Percentiles rank a stretch among this genome's conserved stretches.
Evolutionary conservation across 139 green algal genomes (phyloP).

Genomic region (Pseudopediastrum boryanum): DNA sequence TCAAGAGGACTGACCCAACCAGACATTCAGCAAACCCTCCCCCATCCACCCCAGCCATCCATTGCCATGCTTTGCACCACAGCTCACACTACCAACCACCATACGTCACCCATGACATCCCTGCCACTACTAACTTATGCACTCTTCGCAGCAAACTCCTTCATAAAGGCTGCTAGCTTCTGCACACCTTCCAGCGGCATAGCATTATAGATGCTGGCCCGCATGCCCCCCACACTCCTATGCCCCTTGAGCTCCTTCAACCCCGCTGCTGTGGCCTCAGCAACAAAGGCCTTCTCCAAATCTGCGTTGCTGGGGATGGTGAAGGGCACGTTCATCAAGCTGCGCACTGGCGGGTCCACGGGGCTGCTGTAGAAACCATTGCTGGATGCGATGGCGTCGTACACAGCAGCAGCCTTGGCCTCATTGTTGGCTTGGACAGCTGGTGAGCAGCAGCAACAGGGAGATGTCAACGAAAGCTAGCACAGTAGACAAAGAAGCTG

Average conservation of each 20-base stretch:
- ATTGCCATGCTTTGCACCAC: no score
- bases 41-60: no score
- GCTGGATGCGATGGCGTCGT: conserved; percentile 86
- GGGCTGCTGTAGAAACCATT: conserved; percentile 93
- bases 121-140: background rate
- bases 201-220: conserved; percentile 98
- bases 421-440: conserved; percentile 19
- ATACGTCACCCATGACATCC: no score
- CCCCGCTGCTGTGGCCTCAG: conserved; percentile 34
- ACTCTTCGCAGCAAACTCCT: conserved; percentile 45
- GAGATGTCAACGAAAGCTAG: no score
- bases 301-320: conserved; percentile 90
- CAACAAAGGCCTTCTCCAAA: background rate
- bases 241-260: conserved; percentile 96
- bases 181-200: conserved; percentile 95
- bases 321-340: conserved; percentile 99
- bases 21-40: no score
- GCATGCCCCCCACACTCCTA: conserved; percentile 97
- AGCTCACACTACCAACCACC: no score
- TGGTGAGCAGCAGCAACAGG: no score
- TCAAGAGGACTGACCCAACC: no score
- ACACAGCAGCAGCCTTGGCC: conserved; percentile 86
- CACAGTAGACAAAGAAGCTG: no score
- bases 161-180: conserved; percentile 92
- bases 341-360: conserved; percentile 82